Evolutionary conservation across 1,284 basidiomycete species (phyloP).

Genomic region (Cutaneotrichosporon cyanovorans): DNA sequence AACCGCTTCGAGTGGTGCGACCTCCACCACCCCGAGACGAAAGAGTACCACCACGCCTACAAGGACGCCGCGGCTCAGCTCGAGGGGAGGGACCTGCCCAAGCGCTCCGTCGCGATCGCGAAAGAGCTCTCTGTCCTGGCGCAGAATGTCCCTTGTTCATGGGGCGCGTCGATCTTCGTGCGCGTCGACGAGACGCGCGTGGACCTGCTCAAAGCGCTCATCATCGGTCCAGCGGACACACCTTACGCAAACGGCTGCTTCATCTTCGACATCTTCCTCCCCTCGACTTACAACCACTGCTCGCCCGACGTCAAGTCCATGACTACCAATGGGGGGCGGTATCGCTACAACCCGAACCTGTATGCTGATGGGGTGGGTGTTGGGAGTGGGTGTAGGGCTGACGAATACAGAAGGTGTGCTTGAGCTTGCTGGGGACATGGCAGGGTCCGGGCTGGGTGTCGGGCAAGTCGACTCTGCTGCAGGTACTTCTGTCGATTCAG

Average conservation of each 20-base stretch:
- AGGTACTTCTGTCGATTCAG: constrained; percentile 79
- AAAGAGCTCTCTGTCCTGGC: constrained; percentile 86
- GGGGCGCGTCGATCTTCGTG: constrained; percentile 82
- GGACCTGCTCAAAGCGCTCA: constrained; percentile 78
- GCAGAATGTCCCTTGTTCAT: constrained; percentile 77
- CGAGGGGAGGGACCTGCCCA: constrained; percentile 58
- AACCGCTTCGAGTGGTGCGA: constrained; percentile 83
- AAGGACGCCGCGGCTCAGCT: constrained; percentile 16
- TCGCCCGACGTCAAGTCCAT: constrained; percentile 65
- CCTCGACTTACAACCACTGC: constrained; percentile 32
- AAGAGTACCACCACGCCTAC: constrained; percentile 22
- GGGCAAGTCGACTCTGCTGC: constrained; percentile 73
- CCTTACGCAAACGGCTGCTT: constrained; percentile 57
- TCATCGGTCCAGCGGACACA: constrained; percentile 82
- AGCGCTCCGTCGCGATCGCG: constrained; percentile 79
- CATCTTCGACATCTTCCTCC: constrained; percentile 85
- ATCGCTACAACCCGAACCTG: constrained; percentile 82
- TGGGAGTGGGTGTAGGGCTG: constrained; percentile 27
- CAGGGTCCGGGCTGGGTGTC: constrained; percentile 77
- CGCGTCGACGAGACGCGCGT: constrained; percentile 59
- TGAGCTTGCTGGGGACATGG: constrained; percentile 87
- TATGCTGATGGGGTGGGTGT: constrained; percentile 59
- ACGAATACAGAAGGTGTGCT: constrained; percentile 67
- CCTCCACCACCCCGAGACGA: constrained; percentile 18
- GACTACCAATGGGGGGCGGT: constrained; percentile 84